phyloP scores from a whole-genome alignment of 345 rosid genomes.

The Viola odorata region DNA sequence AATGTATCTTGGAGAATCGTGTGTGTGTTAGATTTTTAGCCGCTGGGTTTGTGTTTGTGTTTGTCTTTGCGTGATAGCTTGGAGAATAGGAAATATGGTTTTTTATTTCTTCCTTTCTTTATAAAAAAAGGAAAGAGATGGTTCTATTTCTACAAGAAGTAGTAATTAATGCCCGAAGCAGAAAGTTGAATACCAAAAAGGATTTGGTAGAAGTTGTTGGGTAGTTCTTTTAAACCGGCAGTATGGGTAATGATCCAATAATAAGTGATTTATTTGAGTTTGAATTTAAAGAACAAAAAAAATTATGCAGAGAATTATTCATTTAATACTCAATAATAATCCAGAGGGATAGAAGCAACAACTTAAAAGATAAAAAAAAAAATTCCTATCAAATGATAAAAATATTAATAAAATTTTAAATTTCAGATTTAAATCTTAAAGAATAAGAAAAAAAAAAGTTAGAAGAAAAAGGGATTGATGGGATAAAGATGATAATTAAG shows the following conservation, averaged over 20 bases:
- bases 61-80: background rate
- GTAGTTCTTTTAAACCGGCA: background rate
- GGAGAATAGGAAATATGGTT: slow-evolving; percentile 12
- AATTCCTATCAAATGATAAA: too few relatives aligned
- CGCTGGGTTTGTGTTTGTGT: slow-evolving; percentile 3
- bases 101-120: background rate
- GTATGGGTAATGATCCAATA: too few relatives aligned
- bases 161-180: slow-evolving; percentile 13
- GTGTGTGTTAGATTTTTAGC: slow-evolving; percentile 9
- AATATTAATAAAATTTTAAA: too few relatives aligned
- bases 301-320: too few relatives aligned
- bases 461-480: too few relatives aligned
- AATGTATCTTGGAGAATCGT: slow-evolving; percentile 3
- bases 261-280: too few relatives aligned
- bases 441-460: background rate
- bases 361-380: too few relatives aligned
- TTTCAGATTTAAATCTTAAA: too few relatives aligned
- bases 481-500: background rate
- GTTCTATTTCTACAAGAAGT: slow-evolving; percentile 23
- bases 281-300: too few relatives aligned
- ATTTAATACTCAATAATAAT: too few relatives aligned
- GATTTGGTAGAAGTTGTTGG: slow-evolving; percentile 10
- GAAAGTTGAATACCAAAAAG: slow-evolving; percentile 19
- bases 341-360: too few relatives aligned
- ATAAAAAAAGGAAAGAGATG: slow-evolving; percentile 19